Base-by-base conservation (phyloP, 192 early-diverging fungal species). In the Entomortierella chlamydospora region DNA sequence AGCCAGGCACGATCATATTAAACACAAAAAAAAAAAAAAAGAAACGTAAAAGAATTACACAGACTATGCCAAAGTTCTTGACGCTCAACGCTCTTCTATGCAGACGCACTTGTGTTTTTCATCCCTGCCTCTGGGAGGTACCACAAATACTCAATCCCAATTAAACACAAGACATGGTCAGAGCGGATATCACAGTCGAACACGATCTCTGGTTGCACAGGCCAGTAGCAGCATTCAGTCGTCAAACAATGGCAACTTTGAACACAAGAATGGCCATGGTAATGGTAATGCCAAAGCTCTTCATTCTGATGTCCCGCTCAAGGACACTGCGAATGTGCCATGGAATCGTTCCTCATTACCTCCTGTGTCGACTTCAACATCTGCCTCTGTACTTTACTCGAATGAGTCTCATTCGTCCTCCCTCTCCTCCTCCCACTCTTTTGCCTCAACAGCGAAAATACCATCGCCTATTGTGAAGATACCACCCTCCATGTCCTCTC, bases 281-380 rank as follows among this genome's bases (percentile, higher is more conserved):
- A 33, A 51, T 33, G 49, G n/a, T 17, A 22, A 64, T 64, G 61
- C 11, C 23, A 25, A 50, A n/a, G 28, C 25, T 49, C 42, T 37
- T 41, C 43, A 33, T 42, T 39, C 54, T 18, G 25, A 25, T 26
- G 39, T n/a, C n/a, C n/a, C n/a, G n/a, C n/a, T n/a, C n/a, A n/a
- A n/a, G n/a, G n/a, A n/a, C n/a, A n/a, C n/a, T n/a, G n/a, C 60
- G 33, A 33, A 37, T n/a, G 53, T 33, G 31, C 69, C 54, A 18
- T 72, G 61, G 61, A 57, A 57, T 31, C 53, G 45, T 8, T 72
- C 61, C 7, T 70, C 58, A 43, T 70, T 70, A 30, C 45, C 45
- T 41, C 29, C 53, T 60, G 33, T 50, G 25, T 28, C 45, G 20
- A 31, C 58, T 22, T 12, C 49, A 49, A 13, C 11, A 22, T 52